Evolutionary conservation across 176 grass and related monocot genomes (phyloP), one percentile per base, ranked within the genome.

Genomic region (Cenchrus purpureus): DNA sequence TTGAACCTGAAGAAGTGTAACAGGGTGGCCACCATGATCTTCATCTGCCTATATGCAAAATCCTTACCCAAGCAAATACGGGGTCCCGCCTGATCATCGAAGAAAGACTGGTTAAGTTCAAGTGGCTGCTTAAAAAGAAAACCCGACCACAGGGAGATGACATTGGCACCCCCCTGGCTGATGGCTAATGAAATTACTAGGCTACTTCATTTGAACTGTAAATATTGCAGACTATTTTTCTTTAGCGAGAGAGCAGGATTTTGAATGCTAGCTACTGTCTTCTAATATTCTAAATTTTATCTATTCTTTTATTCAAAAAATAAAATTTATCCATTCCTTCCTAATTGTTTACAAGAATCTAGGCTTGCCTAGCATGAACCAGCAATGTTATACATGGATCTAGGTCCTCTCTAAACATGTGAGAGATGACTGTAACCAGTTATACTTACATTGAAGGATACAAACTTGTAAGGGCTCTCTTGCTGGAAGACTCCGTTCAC

Each of bases 31-130:
- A 79, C 77, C 17, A 97, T 46, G 45, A 94, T 94, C 86, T 92
- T 94, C 92, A 94, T 90, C 75, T 94, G 91, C 62, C 65, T 86
- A 68, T 92, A 94, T 60, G 87, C 94, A 82, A 97, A 92, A n/a
- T 94, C 94, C 40, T 97, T 97, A 31, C 94, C 89, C 69, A 97
- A 68, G 81, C 92, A 94, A 20, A 88, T 92, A 37, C 87, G 60
- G 6, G 91, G 91, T 0, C 94, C 87, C 0, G 91, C 94, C 91
- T 94, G 77, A 50, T 65, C 42, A 91, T 56, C 0, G 22, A 55
- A 75, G 49, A 65, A 67, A 82, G 7, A 73, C 29, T 66, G 70
- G 7, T 64, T 79, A 80, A 55, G 50, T 75, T 11, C 51, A 74
- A 82, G 79, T 59, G 8, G 6, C 16, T 65, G 17, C 48, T 49